These are phyloP conservation scores for Cucurbita ficifolia DNA, from an alignment of 306 rosid species.

Conservation along the genomic window DNA sequence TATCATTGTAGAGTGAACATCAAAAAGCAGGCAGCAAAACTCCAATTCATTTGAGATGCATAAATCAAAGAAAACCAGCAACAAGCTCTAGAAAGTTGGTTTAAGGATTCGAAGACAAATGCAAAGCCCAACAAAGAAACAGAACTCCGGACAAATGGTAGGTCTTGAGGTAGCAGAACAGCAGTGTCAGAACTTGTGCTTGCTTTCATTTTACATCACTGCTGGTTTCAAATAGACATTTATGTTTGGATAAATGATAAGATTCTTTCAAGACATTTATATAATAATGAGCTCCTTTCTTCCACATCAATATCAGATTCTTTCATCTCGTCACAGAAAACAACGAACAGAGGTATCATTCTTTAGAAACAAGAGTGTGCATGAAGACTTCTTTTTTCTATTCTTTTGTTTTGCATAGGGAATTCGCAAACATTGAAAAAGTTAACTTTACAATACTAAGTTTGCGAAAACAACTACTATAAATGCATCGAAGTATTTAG, in stretches of 20 bases:
- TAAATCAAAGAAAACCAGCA: background rate
- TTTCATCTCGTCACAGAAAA: background rate
- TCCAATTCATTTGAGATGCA: background rate
- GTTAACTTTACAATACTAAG: background rate
- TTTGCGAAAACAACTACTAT: background rate
- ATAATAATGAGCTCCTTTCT: background rate
- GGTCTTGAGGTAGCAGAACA: slow-evolving; percentile 3
- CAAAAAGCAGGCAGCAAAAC: background rate
- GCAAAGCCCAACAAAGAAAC: background rate
- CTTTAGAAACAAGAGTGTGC: background rate
- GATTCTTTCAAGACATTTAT: background rate
- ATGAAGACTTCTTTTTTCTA: background rate
- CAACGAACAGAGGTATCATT: background rate
- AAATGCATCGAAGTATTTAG: background rate
- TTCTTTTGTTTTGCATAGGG: background rate
- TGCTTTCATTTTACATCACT: background rate
- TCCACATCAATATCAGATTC: background rate
- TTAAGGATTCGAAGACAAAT: background rate
- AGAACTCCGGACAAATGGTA: background rate
- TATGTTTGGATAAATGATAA: background rate
- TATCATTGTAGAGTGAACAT: background rate
- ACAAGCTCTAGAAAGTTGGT: background rate
- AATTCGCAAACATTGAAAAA: background rate
- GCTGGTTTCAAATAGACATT: background rate
- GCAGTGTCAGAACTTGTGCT: background rate